These are phyloP conservation scores for Crataegus laevigata DNA, from an alignment of 306 rosid species.

Conservation along the genomic window DNA sequence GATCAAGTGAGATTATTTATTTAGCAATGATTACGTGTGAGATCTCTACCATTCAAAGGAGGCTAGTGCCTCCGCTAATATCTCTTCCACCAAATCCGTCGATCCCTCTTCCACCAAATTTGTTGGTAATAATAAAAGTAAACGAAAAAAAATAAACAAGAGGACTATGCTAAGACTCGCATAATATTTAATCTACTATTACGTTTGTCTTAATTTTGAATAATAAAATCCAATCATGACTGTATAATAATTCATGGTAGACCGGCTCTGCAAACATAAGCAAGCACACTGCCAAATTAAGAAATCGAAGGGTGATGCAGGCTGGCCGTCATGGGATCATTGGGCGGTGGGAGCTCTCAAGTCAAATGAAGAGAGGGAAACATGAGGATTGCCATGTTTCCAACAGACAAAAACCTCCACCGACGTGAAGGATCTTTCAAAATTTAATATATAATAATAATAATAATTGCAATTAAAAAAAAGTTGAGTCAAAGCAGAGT, in stretches of 20 bases:
- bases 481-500: not conserved
- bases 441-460: not conserved
- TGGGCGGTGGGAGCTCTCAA: not conserved
- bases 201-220: not conserved
- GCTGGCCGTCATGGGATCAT: not conserved
- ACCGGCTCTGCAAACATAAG: not conserved
- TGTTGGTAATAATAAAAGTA: no score
- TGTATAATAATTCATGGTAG: not conserved
- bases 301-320: not conserved
- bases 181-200: not conserved
- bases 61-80: fast-evolving
- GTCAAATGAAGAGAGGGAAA: slow-evolving; percentile 12
- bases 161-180: no score
- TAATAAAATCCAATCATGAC: not conserved
- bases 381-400: slow-evolving; percentile 10
- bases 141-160: no score
- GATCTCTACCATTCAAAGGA: no score
- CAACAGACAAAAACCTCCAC: slow-evolving; percentile 20
- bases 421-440: slow-evolving; percentile 8
- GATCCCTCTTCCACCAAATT: no score
- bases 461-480: not conserved
- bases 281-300: slow-evolving; percentile 1
- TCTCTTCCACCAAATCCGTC: no score
- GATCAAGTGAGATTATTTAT: no score
- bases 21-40: fast-evolving